Base-by-base conservation (phyloP, 2,329 filamentous ascomycete genomes). In the Apiospora sp. region DNA sequence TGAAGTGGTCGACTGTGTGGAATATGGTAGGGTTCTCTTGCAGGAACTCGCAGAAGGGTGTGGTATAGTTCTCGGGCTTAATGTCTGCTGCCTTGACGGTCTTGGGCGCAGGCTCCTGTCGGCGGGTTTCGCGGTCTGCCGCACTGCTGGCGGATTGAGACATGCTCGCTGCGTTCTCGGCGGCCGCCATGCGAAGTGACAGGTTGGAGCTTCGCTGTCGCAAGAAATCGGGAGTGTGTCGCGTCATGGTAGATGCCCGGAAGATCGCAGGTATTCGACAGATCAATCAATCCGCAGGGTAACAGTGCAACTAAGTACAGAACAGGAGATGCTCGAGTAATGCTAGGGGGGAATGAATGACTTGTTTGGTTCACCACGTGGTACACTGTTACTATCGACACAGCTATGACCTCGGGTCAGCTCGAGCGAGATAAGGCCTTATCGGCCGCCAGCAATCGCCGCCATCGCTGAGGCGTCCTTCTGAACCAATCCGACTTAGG, bases 11-110 rank as follows among this genome's bases (percentile, higher is more conserved):
- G 41, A 98, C 95, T 1, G 94, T 91, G 79, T 99, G 96, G 82
- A 97, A 99, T 67, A 98, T 90, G 12, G 96, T 98, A 0, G 96
- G 96, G 80, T 98, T 98, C 74, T 93, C 89, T 64, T 91, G 93
- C 85, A 98, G 89, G 81, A 98, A 98, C 70, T 94, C 89, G 81
- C 93, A 92, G 81, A 97, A 98, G 0, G 95, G 94, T 83, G 94
- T 87, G 12, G 94, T 93, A 81, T 95, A 97, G 73, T 87, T 87
- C 78, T 91, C 91, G 5, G 91, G 89, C 71, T 85, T 84, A 16
- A 76, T 69, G 1, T 72, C 67, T 67, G 75, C 74, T 61, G 80
- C 67, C 27, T 73, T 71, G 68, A 77, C 79, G 13, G 72, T 73
- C 70, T 51, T 73, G 70, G 41, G 79, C 44, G 49, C 77, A 78